These are phyloP conservation scores for Uronychia setigera DNA, from an alignment of 73 alveolate genomes.

Conservation along the genomic window DNA sequence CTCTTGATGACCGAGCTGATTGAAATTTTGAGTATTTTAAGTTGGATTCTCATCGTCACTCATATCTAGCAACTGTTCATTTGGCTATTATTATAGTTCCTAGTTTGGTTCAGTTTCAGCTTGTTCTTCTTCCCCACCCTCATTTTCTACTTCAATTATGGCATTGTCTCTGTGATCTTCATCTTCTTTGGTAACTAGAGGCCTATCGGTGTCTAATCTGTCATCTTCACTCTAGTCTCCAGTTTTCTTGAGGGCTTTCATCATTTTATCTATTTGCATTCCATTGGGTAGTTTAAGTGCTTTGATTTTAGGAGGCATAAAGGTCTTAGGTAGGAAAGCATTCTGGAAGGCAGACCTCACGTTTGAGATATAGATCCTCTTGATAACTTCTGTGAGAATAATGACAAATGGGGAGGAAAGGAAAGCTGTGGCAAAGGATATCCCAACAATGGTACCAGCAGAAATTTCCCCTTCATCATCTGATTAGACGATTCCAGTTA, in stretches of 20 bases:
- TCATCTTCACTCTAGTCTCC: not conserved
- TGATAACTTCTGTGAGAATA: not conserved
- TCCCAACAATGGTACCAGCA: not conserved
- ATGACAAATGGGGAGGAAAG: not conserved
- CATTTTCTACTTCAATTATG: no score
- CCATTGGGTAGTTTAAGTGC: not conserved
- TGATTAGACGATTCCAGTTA: not conserved
- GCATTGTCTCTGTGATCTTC: not conserved
- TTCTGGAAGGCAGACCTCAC: not conserved
- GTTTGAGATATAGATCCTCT: not conserved
- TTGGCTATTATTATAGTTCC: no score
- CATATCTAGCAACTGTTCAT: not conserved
- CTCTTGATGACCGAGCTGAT: not conserved
- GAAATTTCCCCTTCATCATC: not conserved
- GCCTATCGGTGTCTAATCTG: not conserved
- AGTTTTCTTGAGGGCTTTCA: not conserved
- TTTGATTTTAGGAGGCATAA: not conserved
- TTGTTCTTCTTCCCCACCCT: no score
- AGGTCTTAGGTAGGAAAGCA: constrained; percentile 12
- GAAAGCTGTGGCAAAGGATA: not conserved
- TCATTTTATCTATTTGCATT: not conserved
- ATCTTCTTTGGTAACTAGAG: not conserved
- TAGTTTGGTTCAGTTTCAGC: no score
- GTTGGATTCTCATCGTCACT: not conserved
- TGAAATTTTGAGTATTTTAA: not conserved